phyloP scores from a whole-genome alignment of 208 protist genomes.

The Leishmania tropica region DNA sequence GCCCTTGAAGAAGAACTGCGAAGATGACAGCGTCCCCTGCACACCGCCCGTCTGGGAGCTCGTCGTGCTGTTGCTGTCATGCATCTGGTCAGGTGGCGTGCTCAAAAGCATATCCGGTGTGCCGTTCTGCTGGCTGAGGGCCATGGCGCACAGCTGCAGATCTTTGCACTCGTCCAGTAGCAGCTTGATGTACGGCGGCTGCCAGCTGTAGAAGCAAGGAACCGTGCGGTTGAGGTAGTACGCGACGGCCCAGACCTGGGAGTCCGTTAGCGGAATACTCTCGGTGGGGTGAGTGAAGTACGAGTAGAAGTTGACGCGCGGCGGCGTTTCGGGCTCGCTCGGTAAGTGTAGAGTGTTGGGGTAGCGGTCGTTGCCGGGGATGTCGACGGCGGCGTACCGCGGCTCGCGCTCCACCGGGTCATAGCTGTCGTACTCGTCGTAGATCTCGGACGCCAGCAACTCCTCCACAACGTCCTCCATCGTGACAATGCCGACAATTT shows the following conservation, averaged over 20 bases:
- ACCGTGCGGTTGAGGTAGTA: constrained; percentile 83
- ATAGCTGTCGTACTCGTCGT: constrained; percentile 91
- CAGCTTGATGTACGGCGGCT: constrained; percentile 76
- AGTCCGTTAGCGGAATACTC: constrained; percentile 59
- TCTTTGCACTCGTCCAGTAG: constrained; percentile 80
- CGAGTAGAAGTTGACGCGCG: constrained; percentile 91
- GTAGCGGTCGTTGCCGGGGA: constrained; percentile 20
- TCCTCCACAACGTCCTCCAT: constrained; percentile 91
- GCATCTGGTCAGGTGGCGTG: constrained; percentile 1
- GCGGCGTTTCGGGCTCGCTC: constrained; percentile 53
- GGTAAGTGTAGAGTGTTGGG: constrained; percentile 28
- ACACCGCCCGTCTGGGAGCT: constrained; percentile 3
- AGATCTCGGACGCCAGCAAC: constrained; percentile 85
- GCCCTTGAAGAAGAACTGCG: constrained; percentile 18
- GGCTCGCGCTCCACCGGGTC: constrained; percentile 29
- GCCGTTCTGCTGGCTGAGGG: not conserved
- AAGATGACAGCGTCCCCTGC: not conserved
- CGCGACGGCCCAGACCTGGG: constrained; percentile 85
- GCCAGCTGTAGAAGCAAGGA: constrained; percentile 63
- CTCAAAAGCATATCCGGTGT: constrained; percentile 7
- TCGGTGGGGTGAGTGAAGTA: constrained; percentile 69
- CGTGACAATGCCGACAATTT: constrained; percentile 80
- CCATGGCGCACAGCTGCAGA: constrained; percentile 53
- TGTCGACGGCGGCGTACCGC: constrained; percentile 14
- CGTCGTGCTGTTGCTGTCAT: constrained; percentile 9